Base-by-base conservation (phyloP, 495 filamentous ascomycete genomes). In the Tuber melanosporum region DNA sequence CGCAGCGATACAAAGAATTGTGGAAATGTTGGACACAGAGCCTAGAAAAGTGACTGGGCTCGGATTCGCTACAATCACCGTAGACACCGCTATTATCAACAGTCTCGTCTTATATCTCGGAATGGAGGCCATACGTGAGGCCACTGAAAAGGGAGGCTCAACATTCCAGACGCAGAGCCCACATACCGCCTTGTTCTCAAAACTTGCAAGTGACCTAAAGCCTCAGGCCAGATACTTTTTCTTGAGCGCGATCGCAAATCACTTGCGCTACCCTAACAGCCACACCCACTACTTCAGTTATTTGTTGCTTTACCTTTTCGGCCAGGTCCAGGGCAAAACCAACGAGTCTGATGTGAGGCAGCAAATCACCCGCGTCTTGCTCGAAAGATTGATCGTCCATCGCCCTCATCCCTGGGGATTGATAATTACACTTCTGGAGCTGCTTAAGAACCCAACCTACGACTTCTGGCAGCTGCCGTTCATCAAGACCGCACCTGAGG, bases 361-460 rank as follows among this genome's bases (percentile, higher is more conserved):
- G 85, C 92, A 96, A 84, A 93, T 98, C 78, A 92, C 93, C 69
- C 90, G 94, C 41, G 90, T 98, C 69, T 85, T 98, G 69, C 84
- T 98, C 8, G 95, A 99, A 86, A 88, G 95, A 57, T 85, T 97
- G 71, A 90, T 95, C 72, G 93, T 94, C 26, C 93, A 92, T 84
- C 93, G 94, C 83, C 95, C 95, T 45, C 96, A 98, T 84, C 94
- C 95, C 20, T 99, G 95, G 95, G 95, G 95, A 22, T 85, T 98
- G 62, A 92, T 98, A 84, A 91, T 97, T 75, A 97, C 94, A 36
- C 88, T 96, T 71, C 86, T 96, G 70, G 96, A 98, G 86, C 87
- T 99, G 70, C 87, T 97, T 75, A 95, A 97, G 86, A 98, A 97
- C 82, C 90, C 91, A 69, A 92, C 89, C 80, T 94, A 93, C 81